Evolutionary conservation across 345 rosid genomes (phyloP), one percentile per base, ranked within the genome.

Genomic region (Eucalyptus regnans): DNA sequence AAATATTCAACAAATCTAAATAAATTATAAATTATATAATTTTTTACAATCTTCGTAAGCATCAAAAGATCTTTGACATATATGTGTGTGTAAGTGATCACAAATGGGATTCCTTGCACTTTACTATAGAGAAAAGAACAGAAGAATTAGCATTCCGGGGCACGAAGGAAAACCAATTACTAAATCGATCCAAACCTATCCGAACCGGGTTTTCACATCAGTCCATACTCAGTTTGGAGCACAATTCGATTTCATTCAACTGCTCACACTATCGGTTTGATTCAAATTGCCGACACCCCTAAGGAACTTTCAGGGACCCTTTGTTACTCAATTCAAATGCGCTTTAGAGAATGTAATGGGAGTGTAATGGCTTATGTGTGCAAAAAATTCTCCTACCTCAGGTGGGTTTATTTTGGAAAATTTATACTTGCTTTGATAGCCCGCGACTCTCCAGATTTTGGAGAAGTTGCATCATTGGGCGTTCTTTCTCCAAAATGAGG

Each of bases 151-250:
- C 25, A 52, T 20, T 52, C 8, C 1, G 0, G 2, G 58, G 58
- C 58, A 52, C 1, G 1, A 1, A 52, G 58, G 58, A 52, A 52
- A 52, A 1, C 4, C 58, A 52, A 52, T 3, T 3, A 52, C 9
- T 0, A 0, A 52, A 0, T 3, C 25, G 0, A 52, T 52, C 25
- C 58, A 52, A 52, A 1, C 25, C 58, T 52, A 52, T 18, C 25
- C 10, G 0, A 52, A 52, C 8, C 0, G 2, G 10, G 25, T 52
- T 52, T 52, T 52, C 58, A 20, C 0, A 52, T 52, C 0, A 18
- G 10, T 52, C 3, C 58, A 20, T 52, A 20, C 58, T 8, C 0
- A 52, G 0, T 8, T 52, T 52, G 58, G 56, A 20, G 25, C 5
- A 0, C 58, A 52, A 7, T 52, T 52, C 0, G 5, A 20, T 20